Percentiles rank a stretch among this genome's conserved stretches.
Conservation (phyloP, 805 yeast genomes). For the Candida coleopterorum region DNA sequence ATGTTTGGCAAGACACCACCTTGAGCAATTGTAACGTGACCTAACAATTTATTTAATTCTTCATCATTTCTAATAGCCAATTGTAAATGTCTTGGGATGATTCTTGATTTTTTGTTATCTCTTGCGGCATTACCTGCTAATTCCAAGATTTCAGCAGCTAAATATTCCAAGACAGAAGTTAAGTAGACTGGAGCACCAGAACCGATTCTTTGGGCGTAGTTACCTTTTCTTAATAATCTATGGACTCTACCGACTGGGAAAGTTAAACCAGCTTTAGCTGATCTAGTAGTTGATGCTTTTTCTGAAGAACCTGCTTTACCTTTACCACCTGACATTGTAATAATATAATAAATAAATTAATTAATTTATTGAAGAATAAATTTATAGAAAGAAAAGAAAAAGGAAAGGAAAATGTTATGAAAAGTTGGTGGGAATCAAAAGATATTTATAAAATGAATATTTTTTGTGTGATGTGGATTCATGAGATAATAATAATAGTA, state of each 20-base stretch:
- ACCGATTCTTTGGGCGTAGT: slow-evolving; percentile 50
- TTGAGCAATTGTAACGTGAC: slow-evolving; percentile 47
- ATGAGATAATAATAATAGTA: too few species aligned
- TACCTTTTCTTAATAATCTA: slow-evolving; percentile 48
- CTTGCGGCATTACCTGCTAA: slow-evolving; percentile 51
- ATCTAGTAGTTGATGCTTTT: slow-evolving; percentile 46
- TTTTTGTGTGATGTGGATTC: too few species aligned
- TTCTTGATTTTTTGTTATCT: slow-evolving; percentile 49
- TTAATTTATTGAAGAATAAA: too few species aligned
- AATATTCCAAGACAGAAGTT: slow-evolving; percentile 46
- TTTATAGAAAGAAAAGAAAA: background rate
- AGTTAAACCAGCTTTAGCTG: slow-evolving; percentile 46
- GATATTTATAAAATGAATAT: too few species aligned
- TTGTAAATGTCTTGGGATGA: slow-evolving; percentile 49
- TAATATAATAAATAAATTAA: slow-evolving; percentile 5
- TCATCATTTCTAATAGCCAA: slow-evolving; percentile 51
- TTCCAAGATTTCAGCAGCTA: slow-evolving; percentile 48
- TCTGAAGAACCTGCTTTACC: slow-evolving; percentile 45
- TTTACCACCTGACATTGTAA: slow-evolving; percentile 34
- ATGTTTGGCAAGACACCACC: slow-evolving; percentile 53
- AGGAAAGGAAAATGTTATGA: background rate
- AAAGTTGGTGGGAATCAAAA: background rate
- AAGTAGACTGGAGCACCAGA: slow-evolving; percentile 50
- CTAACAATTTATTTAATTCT: slow-evolving; percentile 47
- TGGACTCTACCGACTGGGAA: slow-evolving; percentile 50